These are phyloP conservation scores for Paraconiothyrium sp. DNA, from an alignment of 2,329 filamentous ascomycete genomes.

Conservation along the genomic window DNA sequence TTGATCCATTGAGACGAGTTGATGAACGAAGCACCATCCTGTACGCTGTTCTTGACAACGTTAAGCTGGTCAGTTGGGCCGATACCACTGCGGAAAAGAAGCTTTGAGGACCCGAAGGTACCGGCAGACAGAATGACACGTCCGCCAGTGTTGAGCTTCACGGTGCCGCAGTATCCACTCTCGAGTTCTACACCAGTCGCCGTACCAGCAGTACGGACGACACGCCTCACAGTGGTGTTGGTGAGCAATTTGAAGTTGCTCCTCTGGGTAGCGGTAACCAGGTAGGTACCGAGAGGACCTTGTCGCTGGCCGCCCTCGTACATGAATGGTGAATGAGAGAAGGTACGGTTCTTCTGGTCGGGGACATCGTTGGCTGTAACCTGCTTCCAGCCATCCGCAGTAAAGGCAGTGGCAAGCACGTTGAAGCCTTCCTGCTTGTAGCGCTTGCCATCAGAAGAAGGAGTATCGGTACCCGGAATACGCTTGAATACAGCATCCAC, in stretches of 20 bases:
- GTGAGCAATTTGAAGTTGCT: slow-evolving; percentile 74
- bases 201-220: slow-evolving; percentile 70
- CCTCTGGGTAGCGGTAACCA: slow-evolving; percentile 67
- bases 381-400: slow-evolving; percentile 68
- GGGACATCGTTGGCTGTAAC: slow-evolving; percentile 69
- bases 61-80: slow-evolving; percentile 64
- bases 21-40: slow-evolving; percentile 56
- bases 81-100: slow-evolving; percentile 75
- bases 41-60: slow-evolving; percentile 54
- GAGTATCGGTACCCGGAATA: slow-evolving; percentile 74
- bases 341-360: slow-evolving; percentile 72
- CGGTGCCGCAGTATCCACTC: slow-evolving; percentile 66
- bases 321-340: slow-evolving; percentile 72
- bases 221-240: slow-evolving; percentile 72
- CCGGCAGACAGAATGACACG: slow-evolving; percentile 75
- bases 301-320: slow-evolving; percentile 72
- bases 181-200: slow-evolving; percentile 76
- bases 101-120: slow-evolving; percentile 73
- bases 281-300: slow-evolving; percentile 76
- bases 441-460: slow-evolving; percentile 71
- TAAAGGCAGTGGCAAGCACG: slow-evolving; percentile 68
- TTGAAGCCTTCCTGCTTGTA: slow-evolving; percentile 75
- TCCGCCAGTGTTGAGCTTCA: slow-evolving; percentile 68
- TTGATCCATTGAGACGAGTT: slow-evolving; percentile 59
- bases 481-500: slow-evolving; percentile 71